Evolutionary conservation across 352 stramenopile genomes (phyloP), one percentile per base, ranked within the genome.

Genomic region (Pythium monospermum): DNA sequence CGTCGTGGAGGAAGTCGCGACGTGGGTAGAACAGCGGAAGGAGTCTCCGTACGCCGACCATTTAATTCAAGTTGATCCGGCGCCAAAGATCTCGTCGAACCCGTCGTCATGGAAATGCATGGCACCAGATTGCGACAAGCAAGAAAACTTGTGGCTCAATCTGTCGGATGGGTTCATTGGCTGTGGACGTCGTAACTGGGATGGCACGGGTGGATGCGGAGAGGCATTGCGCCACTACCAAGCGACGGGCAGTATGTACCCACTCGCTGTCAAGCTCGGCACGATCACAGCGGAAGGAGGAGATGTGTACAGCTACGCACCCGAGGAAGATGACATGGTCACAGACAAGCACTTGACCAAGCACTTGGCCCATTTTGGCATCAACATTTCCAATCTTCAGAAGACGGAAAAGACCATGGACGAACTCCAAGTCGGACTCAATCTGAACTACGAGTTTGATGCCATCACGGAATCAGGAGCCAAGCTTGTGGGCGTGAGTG

Each of bases 111-210:
- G 84, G 73, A 91, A 87, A 46, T 97, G 89, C 60, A 71, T 87
- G 57, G 98, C 94, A 53, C 76, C 96, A 37, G 79, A 96, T 42
- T 98, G 83, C 61, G 96, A 97, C 39, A 96, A 97, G 62, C 94
- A 85, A 12, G 91, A 98, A 52, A 99, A 99, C 73, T 63, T 99
- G 28, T 99, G 97, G 97, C 68, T 99, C 21, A 99, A 99, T 69
- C 73, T 99, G 10, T 98, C 86, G 27, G 82, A 93, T 56, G 84
- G 84, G 11, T 92, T 74, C 64, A 88, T 94, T 64, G 84, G 84
- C 19, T 94, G 82, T 49, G 84, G 84, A 0, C 67, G 84, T 37
- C 72, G 94, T 68, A 98, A 99, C 64, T 98, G 94, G 93, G 96
- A 99, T 61, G 96, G 96, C 13, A 94, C 90, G 10, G 95, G 94